Base-by-base conservation (phyloP, 208 protist genomes). In the Kentomonas sorsogonicus region DNA sequence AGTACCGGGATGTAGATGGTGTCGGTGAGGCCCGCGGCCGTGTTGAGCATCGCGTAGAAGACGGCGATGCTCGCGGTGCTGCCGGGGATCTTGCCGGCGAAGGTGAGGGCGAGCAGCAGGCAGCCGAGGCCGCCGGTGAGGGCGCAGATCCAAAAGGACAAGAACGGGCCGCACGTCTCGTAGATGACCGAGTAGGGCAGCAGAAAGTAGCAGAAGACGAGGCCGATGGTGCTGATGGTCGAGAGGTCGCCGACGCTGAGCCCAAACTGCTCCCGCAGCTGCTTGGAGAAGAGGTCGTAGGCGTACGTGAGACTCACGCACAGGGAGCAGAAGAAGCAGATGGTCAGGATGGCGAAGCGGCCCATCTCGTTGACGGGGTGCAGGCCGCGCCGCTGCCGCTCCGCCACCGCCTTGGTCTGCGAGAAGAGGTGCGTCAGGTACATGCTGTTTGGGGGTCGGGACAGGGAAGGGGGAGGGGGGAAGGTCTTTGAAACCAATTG, bases 121-220 rank as follows among this genome's bases (percentile, higher is more conserved):
- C 66, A 67, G 27, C 79, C 79, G 31, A 86, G 54, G 36, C 63
- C 50, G 1, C 57, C 70, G 0, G 60, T 63, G 1, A 70, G 16
- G 40, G 34, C 57, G 56, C 71, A 69, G 7, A 86, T 26, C 36
- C 56, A 57, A 41, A 86, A 79, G 0, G 64, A 43, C 16, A 69
- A 3, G 25, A 79, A 83, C 18, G 79, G 79, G 18, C 79, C 79
- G 15, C 65, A 53, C 15, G 64, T 63, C 58, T 86, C 74, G 56
- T 67, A 86, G 40, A 86, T 74, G 48, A 79, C 56, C 13, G 64
- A 72, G 68, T 79, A 86, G 4, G 79, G 79, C 25, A 86, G 63
- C 29, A 75, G 78, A 26, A 80, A 77, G 58, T 82, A 86, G 60
- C 71, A 79, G 56, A 82, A 86, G n/a, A 86, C 79, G 11, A 86